Evolutionary conservation across 306 rosid species (phyloP).

Genomic region (Sicyos baderoa): DNA sequence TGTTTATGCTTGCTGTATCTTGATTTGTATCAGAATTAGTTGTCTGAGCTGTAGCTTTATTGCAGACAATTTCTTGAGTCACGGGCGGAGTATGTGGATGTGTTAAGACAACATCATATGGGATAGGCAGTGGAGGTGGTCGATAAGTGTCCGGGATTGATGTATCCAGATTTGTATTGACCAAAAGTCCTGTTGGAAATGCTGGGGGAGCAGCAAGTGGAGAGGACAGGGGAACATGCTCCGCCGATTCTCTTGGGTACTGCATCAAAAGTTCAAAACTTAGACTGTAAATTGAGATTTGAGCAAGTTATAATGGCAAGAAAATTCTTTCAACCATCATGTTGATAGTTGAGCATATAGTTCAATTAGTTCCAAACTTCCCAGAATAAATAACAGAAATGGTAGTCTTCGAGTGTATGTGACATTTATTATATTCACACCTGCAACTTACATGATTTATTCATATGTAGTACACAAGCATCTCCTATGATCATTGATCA

Average conservation of each 20-base stretch:
- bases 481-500: neutral
- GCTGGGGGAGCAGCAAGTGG: conserved; percentile 42
- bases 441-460: neutral
- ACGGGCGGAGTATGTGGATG: conserved; percentile 49
- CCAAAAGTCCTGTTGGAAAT: conserved; percentile 58
- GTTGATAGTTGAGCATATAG: neutral
- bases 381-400: neutral
- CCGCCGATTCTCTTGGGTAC: conserved; percentile 62
- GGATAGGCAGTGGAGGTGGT: conserved; percentile 82
- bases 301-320: conserved; percentile 2
- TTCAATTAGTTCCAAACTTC: neutral
- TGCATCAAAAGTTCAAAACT: conserved; percentile 38
- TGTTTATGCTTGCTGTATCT: conserved; percentile 36
- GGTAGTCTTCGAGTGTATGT: neutral
- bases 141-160: conserved; percentile 78
- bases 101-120: conserved; percentile 45
- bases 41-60: conserved; percentile 36
- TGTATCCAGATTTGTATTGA: conserved; percentile 80
- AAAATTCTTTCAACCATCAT: neutral
- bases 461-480: neutral
- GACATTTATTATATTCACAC: neutral
- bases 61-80: conserved; percentile 39
- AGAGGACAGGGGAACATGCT: conserved; percentile 73
- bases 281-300: neutral
- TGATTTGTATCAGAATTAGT: conserved; percentile 53